Conservation (phyloP, 768 basidiomycete species). For the Termitomyces sp. region DNA sequence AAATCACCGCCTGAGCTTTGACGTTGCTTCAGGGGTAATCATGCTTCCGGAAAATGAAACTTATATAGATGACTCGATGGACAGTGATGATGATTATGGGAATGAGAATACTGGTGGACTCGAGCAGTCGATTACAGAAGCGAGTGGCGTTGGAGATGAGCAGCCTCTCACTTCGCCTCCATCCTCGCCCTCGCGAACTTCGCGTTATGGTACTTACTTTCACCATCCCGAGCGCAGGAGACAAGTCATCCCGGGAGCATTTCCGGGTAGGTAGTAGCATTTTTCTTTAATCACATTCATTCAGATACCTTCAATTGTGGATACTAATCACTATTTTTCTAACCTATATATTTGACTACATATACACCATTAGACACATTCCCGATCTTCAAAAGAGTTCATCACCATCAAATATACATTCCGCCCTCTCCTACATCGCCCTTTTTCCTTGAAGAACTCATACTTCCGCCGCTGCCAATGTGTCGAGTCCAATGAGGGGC, state of each 20-base stretch:
- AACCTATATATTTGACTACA: not conserved
- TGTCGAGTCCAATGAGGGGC: slow-evolving; percentile 13
- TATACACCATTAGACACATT: not conserved
- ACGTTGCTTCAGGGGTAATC: slow-evolving; percentile 84
- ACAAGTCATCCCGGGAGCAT: slow-evolving; percentile 56
- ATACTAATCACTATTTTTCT: not conserved
- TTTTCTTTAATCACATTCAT: not conserved
- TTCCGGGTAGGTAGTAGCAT: slow-evolving; percentile 26
- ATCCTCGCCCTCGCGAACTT: slow-evolving; percentile 35
- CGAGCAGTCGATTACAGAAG: slow-evolving; percentile 22
- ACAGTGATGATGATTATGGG: slow-evolving; percentile 40
- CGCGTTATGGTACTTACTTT: slow-evolving; percentile 74
- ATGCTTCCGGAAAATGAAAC: slow-evolving; percentile 73
- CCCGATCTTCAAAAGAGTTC: too few species aligned
- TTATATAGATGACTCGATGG: slow-evolving; percentile 52
- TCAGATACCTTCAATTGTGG: not conserved
- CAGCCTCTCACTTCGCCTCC: slow-evolving; percentile 14
- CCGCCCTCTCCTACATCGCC: slow-evolving; percentile 39
- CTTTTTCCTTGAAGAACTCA: slow-evolving; percentile 11
- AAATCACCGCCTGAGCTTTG: slow-evolving; percentile 71
- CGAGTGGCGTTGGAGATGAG: slow-evolving; percentile 13
- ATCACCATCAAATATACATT: slow-evolving; percentile 40
- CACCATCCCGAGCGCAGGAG: slow-evolving; percentile 77
- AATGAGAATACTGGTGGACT: slow-evolving; percentile 23
- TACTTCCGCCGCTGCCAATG: not conserved